Evolutionary conservation across 805 yeast species (phyloP), one percentile per base, ranked within the genome.

Genomic region (Candida montana): DNA sequence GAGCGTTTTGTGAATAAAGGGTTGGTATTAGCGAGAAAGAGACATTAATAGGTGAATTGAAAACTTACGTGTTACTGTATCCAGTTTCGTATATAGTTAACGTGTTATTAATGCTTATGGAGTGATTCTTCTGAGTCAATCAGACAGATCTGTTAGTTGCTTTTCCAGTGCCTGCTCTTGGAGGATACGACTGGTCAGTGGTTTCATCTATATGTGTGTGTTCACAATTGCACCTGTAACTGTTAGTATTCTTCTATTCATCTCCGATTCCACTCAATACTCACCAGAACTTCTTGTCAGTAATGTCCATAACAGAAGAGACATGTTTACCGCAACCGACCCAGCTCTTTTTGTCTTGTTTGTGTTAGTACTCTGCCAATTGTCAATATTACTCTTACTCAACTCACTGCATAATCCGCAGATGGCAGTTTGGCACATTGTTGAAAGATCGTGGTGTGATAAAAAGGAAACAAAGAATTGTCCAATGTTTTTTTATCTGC

Each of bases 311-410:
- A n/a, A 78, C 79, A 13, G 57, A 48, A n/a, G 69, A 47, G 32
- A 77, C 62, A 51, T 78, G 82, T n/a, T 59, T 34, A 23, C 82
- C 81, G 50, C 80, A 75, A n/a, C 83, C 83, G 32, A 79, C 69
- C 84, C 84, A 78, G 12, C 81, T 68, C 50, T 77, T 76, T 53
- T 71, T 72, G 47, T 75, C 58, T 52, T 15, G 4, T 26, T 18
- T 40, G 44, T 37, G 48, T 35, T 16, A 10, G 37, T 12, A 13
- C n/a, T 33, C 5, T 13, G 3, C 12, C 5, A n/a, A 12, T 20
- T 29, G 6, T 37, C 40, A 12, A 12, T n/a, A n/a, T 33, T 8
- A 8, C 10, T 9, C 28, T 9, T 1, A 7, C 8, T n/a, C 17
- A 2, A 49, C 58, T 37, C 32, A 53, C 58, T 54, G 53, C 59